A percentile compares a stretch with the other conserved stretches of the same genome.
These are phyloP conservation scores for Leccinum obscurum DNA, from an alignment of 768 basidiomycete genomes.

Conservation along the genomic window DNA sequence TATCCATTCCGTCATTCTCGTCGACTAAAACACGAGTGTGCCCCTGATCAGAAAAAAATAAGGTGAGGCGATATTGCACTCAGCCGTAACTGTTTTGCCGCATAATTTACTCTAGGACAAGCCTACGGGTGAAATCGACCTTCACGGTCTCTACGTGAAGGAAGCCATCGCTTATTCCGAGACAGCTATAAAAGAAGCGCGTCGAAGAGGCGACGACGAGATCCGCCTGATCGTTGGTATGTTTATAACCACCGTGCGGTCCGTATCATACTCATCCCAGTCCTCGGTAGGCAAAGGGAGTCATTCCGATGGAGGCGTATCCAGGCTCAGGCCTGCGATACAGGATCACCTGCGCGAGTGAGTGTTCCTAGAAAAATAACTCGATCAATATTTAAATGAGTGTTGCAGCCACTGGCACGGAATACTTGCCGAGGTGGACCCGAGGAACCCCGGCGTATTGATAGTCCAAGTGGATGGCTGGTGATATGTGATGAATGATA, in stretches of 20 bases:
- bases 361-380: slow-evolving; percentile 14
- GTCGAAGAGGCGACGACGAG: slow-evolving; percentile 56
- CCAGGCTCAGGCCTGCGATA: slow-evolving; percentile 90
- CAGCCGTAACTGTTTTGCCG: neutral
- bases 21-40: neutral
- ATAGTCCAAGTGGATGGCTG: slow-evolving; percentile 49
- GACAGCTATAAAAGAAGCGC: slow-evolving; percentile 63
- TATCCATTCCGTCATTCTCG: slow-evolving; percentile 14
- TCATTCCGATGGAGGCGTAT: slow-evolving; percentile 73
- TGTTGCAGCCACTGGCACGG: slow-evolving; percentile 51
- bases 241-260: slow-evolving; percentile 25
- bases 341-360: slow-evolving; percentile 79
- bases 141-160: slow-evolving; percentile 91
- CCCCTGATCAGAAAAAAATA: slow-evolving; percentile 65
- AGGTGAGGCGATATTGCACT: slow-evolving; percentile 34
- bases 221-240: slow-evolving; percentile 83
- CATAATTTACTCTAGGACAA: slow-evolving; percentile 47
- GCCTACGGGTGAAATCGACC: slow-evolving; percentile 71
- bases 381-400: neutral
- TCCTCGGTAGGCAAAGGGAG: slow-evolving; percentile 69
- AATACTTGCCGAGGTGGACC: slow-evolving; percentile 72
- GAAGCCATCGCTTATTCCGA: slow-evolving; percentile 83
- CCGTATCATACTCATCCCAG: neutral
- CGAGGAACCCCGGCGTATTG: slow-evolving; percentile 80
- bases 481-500: neutral